phyloP scores from a whole-genome alignment of 2,329 filamentous ascomycete genomes.

The Didymella pomorum region DNA sequence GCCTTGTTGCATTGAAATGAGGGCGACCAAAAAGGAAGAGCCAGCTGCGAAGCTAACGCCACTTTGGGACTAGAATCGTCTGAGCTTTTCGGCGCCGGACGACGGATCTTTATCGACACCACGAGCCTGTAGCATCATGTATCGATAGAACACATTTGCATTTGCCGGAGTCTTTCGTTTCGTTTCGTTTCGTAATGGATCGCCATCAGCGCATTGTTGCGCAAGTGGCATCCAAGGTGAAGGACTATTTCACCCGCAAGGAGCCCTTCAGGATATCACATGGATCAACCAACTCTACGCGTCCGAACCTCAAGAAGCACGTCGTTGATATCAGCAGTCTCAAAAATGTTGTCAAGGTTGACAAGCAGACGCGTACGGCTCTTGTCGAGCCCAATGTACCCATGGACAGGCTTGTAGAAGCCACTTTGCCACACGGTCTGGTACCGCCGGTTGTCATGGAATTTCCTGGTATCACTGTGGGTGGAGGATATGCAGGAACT shows the following conservation, averaged over 20 bases:
- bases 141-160: slow-evolving; percentile 26
- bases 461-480: slow-evolving; percentile 75
- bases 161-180: slow-evolving; percentile 18
- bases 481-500: slow-evolving; percentile 72
- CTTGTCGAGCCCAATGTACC: slow-evolving; percentile 75
- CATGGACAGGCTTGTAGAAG: slow-evolving; percentile 70
- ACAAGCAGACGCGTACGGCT: slow-evolving; percentile 62
- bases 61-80: slow-evolving; percentile 13
- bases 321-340: slow-evolving; percentile 73
- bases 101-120: slow-evolving; percentile 8
- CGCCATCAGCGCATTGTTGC: slow-evolving; percentile 56
- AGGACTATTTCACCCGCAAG: slow-evolving; percentile 59
- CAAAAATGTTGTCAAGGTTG: slow-evolving; percentile 68
- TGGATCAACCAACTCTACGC: slow-evolving; percentile 79
- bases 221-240: slow-evolving; percentile 57
- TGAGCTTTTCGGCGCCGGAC: background rate
- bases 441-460: slow-evolving; percentile 74
- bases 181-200: slow-evolving; percentile 40
- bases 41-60: background rate
- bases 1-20: slow-evolving; percentile 7
- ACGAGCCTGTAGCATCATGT: slow-evolving; percentile 25
- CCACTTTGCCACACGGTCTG: slow-evolving; percentile 63
- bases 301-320: slow-evolving; percentile 55
- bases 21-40: background rate
- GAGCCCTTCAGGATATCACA: slow-evolving; percentile 78